Conservation (phyloP, 371 early-diverging fungal species). For the Cokeromyces recurvatus region DNA sequence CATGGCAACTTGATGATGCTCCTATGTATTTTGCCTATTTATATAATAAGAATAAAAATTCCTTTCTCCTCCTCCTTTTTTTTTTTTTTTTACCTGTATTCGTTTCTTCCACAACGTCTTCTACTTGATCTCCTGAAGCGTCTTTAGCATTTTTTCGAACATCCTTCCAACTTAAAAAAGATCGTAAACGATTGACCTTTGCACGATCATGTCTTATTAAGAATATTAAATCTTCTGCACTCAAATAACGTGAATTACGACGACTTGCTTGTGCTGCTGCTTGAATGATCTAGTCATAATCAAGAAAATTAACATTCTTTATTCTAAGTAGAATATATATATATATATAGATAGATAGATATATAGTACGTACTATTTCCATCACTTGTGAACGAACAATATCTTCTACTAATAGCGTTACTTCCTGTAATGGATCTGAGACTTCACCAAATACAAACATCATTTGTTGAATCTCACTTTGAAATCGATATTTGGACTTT, state of each 20-base stretch:
- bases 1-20: constrained; percentile 86
- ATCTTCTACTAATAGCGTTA: constrained; percentile 86
- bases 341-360: too few relatives aligned
- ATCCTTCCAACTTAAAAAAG: constrained; percentile 94
- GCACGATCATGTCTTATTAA: constrained; percentile 92
- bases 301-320: neutral
- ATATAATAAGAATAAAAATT: too few relatives aligned
- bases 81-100: constrained; percentile 41
- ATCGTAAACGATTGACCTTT: constrained; percentile 86
- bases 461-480: constrained; percentile 92
- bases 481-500: constrained; percentile 36
- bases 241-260: constrained; percentile 76
- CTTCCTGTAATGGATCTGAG: constrained; percentile 82
- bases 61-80: constrained; percentile 30
- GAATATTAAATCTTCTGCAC: constrained; percentile 94
- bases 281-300: constrained; percentile 61
- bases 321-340: too few relatives aligned
- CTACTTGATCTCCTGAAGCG: constrained; percentile 62
- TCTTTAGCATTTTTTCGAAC: constrained; percentile 89
- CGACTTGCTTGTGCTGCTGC: constrained; percentile 83
- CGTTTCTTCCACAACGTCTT: constrained; percentile 67
- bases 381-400: constrained; percentile 94
- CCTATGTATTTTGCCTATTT: constrained; percentile 51
- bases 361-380: constrained; percentile 66
- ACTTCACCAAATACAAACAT: constrained; percentile 98